A percentile compares a stretch with the other conserved stretches of the same genome.
phyloP scores from a whole-genome alignment of 2,329 filamentous ascomycete genomes.

The Aspergillus sp. region DNA sequence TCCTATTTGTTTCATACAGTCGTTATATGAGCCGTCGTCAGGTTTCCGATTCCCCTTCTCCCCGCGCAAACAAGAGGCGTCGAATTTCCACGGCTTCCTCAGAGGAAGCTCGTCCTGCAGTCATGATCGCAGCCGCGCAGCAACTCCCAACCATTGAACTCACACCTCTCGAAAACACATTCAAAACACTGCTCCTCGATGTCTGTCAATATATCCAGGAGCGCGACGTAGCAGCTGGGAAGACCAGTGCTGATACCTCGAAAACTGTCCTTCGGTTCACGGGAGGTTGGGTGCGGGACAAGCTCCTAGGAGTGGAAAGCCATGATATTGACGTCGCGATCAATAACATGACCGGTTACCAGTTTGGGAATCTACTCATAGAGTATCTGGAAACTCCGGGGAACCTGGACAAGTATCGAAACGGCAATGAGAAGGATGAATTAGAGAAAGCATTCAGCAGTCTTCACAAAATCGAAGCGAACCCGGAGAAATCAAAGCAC shows the following conservation, averaged over 20 bases:
- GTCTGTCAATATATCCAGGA: slow-evolving; percentile 67
- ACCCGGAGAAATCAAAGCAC: slow-evolving; percentile 95
- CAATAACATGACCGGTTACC: slow-evolving; percentile 50
- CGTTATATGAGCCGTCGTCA: slow-evolving; percentile 29
- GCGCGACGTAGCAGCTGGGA: slow-evolving; percentile 40
- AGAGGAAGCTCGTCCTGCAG: slow-evolving; percentile 21
- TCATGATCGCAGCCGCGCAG: slow-evolving; percentile 23
- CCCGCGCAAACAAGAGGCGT: slow-evolving; percentile 33
- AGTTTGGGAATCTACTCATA: slow-evolving; percentile 47
- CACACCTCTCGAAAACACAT: slow-evolving; percentile 67
- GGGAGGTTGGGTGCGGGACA: slow-evolving; percentile 53
- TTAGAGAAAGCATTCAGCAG: slow-evolving; percentile 67
- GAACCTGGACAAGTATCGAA: slow-evolving; percentile 45
- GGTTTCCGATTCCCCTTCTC: slow-evolving; percentile 15
- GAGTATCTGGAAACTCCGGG: slow-evolving; percentile 42
- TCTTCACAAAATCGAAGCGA: slow-evolving; percentile 84
- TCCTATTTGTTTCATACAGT: background rate
- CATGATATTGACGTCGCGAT: slow-evolving; percentile 52
- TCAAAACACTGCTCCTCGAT: slow-evolving; percentile 76
- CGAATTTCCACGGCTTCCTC: slow-evolving; percentile 26
- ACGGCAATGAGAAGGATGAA: slow-evolving; percentile 46
- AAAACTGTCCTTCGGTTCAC: slow-evolving; percentile 47
- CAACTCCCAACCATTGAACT: slow-evolving; percentile 53
- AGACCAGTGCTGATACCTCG: slow-evolving; percentile 20
- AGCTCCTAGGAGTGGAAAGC: slow-evolving; percentile 46